These are phyloP conservation scores for Rasamsonia emersonii DNA, from an alignment of 2,329 filamentous ascomycete genomes.

Conservation along the genomic window DNA sequence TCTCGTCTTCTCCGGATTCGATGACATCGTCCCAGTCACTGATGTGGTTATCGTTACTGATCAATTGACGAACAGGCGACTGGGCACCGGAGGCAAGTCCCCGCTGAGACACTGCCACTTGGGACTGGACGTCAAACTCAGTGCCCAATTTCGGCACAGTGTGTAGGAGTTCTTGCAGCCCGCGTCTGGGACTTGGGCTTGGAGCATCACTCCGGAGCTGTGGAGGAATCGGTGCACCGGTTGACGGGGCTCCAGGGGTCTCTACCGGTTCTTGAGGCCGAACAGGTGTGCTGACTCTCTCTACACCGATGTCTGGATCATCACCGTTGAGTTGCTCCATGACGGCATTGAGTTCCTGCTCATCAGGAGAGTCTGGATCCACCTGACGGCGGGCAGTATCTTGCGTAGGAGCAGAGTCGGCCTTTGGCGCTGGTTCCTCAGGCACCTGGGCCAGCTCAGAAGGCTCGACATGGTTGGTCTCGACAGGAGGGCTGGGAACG, in stretches of 20 bases:
- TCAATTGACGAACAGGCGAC: conserved; percentile 54
- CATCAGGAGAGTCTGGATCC: conserved; percentile 25
- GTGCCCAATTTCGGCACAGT: conserved; percentile 32
- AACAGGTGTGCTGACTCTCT: conserved; percentile 43
- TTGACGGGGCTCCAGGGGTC: conserved; percentile 41
- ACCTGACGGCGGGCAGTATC: too few species aligned
- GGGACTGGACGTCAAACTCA: conserved; percentile 27
- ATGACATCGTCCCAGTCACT: conserved; percentile 93
- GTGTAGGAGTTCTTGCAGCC: conserved; percentile 38
- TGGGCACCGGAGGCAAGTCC: conserved; percentile 48
- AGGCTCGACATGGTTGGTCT: too few species aligned
- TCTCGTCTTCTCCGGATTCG: conserved; percentile 72
- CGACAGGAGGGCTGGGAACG: conserved; percentile 17
- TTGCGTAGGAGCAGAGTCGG: too few species aligned
- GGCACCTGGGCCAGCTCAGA: too few species aligned
- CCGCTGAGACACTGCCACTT: conserved; percentile 51
- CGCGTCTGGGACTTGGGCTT: conserved; percentile 61
- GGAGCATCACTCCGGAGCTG: conserved; percentile 58
- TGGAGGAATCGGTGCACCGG: conserved; percentile 37
- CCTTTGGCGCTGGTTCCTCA: too few species aligned
- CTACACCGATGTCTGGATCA: conserved; percentile 66
- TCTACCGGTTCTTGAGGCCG: conserved; percentile 17
- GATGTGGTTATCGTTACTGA: conserved; percentile 52
- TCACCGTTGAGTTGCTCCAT: conserved; percentile 76
- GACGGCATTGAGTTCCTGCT: conserved; percentile 77